Conservation (phyloP, 2,329 filamentous ascomycete genomes). For the Emergomyces pasteurianus region DNA sequence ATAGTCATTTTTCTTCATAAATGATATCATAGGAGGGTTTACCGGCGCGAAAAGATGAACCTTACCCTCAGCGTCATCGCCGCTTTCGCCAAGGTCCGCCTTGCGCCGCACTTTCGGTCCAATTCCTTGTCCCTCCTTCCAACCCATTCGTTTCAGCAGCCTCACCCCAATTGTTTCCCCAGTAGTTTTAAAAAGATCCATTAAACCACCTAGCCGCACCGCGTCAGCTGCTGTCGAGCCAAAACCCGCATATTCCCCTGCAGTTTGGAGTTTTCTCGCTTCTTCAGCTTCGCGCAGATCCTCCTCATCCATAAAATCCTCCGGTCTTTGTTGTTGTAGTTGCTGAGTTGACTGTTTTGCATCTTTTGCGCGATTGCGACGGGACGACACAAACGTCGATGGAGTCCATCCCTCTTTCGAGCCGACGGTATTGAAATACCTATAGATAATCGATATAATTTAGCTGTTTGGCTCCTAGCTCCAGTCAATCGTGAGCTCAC, state of each 20-base stretch:
- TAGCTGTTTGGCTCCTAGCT: slow-evolving; percentile 22
- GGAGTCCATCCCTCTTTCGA: slow-evolving; percentile 98
- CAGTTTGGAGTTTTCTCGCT: slow-evolving; percentile 59
- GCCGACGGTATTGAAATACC: slow-evolving; percentile 95
- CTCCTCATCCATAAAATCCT: slow-evolving; percentile 98
- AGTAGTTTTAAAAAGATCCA: slow-evolving; percentile 58
- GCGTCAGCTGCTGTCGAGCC: slow-evolving; percentile 52
- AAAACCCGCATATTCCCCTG: slow-evolving; percentile 61
- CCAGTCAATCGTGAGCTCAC: slow-evolving; percentile 41
- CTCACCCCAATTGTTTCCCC: slow-evolving; percentile 82
- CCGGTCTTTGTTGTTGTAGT: slow-evolving; percentile 52
- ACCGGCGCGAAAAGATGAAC: slow-evolving; percentile 76
- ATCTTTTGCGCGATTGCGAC: slow-evolving; percentile 63
- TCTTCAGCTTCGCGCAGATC: slow-evolving; percentile 81
- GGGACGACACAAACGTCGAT: slow-evolving; percentile 81
- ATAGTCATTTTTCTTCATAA: slow-evolving; percentile 33
- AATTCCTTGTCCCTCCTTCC: slow-evolving; percentile 86
- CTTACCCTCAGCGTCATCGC: slow-evolving; percentile 34
- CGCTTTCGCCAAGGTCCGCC: slow-evolving; percentile 51
- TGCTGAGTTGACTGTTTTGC: slow-evolving; percentile 31
- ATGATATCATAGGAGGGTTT: slow-evolving; percentile 53
- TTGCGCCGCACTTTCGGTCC: slow-evolving; percentile 71
- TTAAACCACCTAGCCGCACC: slow-evolving; percentile 43
- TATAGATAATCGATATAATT: slow-evolving; percentile 30
- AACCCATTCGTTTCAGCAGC: slow-evolving; percentile 83